These are phyloP conservation scores for Aspergillus pseudoviridinutans DNA, from an alignment of 2,329 filamentous ascomycete genomes.

Conservation along the genomic window DNA sequence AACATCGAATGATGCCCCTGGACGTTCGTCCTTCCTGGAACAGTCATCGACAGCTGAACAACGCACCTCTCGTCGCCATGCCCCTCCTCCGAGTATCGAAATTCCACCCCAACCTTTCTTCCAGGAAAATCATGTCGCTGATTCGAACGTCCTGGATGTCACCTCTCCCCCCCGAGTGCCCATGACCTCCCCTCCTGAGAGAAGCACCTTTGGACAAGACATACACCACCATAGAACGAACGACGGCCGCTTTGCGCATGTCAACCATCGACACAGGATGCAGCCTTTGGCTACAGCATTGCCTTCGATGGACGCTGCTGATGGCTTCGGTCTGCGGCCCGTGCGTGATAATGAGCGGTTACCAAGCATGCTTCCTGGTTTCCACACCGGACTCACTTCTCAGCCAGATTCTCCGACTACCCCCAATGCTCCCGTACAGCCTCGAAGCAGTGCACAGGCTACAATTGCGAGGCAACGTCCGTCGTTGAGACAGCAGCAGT, in stretches of 20 bases:
- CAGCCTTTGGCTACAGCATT: slow-evolving; percentile 66
- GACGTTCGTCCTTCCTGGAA: slow-evolving; percentile 37
- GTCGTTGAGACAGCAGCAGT: slow-evolving; percentile 84
- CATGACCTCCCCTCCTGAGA: slow-evolving; percentile 67
- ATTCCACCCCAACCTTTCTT: slow-evolving; percentile 57
- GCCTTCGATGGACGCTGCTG: slow-evolving; percentile 63
- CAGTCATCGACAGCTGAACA: slow-evolving; percentile 54
- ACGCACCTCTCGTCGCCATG: slow-evolving; percentile 67
- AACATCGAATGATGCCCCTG: slow-evolving; percentile 24
- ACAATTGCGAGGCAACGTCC: slow-evolving; percentile 65
- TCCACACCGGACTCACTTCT: slow-evolving; percentile 68
- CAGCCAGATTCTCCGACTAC: slow-evolving; percentile 90
- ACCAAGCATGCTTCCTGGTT: slow-evolving; percentile 72
- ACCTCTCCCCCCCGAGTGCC: slow-evolving; percentile 62
- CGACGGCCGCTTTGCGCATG: slow-evolving; percentile 37
- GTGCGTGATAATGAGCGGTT: slow-evolving; percentile 78
- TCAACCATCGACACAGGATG: slow-evolving; percentile 52
- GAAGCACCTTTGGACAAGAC: slow-evolving; percentile 60
- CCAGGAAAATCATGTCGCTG: slow-evolving; percentile 46
- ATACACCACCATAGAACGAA: slow-evolving; percentile 47
- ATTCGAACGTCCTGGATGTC: slow-evolving; percentile 54
- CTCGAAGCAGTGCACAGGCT: slow-evolving; percentile 52
- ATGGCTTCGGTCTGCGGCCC: slow-evolving; percentile 70
- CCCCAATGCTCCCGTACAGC: slow-evolving; percentile 64
- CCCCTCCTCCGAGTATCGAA: slow-evolving; percentile 79